These are phyloP conservation scores for Ochetophila trinervis DNA, from an alignment of 306 rosid genomes.

Conservation along the genomic window DNA sequence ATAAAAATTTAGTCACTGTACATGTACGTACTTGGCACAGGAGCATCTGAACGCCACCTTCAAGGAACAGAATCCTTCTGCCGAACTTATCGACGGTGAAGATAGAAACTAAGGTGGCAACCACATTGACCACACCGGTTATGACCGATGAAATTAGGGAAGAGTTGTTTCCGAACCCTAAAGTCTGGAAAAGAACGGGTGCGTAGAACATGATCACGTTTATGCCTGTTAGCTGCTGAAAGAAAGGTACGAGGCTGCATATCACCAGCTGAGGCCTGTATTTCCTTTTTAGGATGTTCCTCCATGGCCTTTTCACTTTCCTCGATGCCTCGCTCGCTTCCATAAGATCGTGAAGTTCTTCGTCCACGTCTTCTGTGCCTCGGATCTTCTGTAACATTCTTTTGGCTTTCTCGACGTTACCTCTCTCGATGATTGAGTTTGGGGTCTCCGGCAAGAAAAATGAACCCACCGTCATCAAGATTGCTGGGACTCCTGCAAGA, in stretches of 20 bases:
- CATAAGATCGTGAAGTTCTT: constrained; percentile 32
- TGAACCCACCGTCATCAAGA: constrained; percentile 32
- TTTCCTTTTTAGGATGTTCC: constrained; percentile 16
- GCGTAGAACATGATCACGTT: constrained; percentile 45
- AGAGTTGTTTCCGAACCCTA: constrained; percentile 39
- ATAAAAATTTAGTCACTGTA: too few relatives aligned
- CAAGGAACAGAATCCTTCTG: constrained; percentile 33
- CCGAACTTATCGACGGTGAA: constrained; percentile 38
- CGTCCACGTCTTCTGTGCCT: constrained; percentile 25
- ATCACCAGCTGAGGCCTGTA: constrained; percentile 44
- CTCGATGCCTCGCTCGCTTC: constrained; percentile 31
- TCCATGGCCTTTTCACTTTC: constrained; percentile 34
- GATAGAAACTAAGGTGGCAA: constrained; percentile 36
- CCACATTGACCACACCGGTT: constrained; percentile 31
- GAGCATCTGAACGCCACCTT: constrained; percentile 45
- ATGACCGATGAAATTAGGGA: constrained; percentile 36
- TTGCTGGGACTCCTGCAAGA: constrained; percentile 36
- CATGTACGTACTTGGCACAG: constrained; percentile 20
- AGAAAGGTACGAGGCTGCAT: constrained; percentile 38
- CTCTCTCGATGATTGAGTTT: constrained; percentile 36
- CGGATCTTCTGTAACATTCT: constrained; percentile 24
- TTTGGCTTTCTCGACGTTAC: constrained; percentile 30
- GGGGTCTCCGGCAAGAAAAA: constrained; percentile 41
- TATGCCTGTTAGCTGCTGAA: constrained; percentile 46
- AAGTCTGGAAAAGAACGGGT: constrained; percentile 36